Percentiles rank a stretch among this genome's conserved stretches.
phyloP scores from a whole-genome alignment of 257 asterid species.

The Salvia splendens region DNA sequence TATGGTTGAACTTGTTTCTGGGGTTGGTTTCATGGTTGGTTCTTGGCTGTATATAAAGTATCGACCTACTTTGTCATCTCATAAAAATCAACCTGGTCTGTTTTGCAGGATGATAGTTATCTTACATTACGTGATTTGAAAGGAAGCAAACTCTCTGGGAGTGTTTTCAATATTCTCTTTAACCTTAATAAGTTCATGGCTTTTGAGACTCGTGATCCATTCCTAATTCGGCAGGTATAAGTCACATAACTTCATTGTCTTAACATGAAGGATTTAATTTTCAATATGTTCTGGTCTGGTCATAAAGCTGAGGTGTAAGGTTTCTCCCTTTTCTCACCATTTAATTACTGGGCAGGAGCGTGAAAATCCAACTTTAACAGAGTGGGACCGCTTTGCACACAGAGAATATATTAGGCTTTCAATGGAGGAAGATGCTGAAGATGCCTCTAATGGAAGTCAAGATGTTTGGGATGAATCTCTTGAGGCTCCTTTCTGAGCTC shows the following conservation, averaged over 20 bases:
- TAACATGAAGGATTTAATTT: not conserved
- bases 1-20: constrained; percentile 3
- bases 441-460: constrained; percentile 98
- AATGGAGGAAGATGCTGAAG: constrained; percentile 99
- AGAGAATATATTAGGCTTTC: constrained; percentile 98
- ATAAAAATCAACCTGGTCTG: constrained; percentile 30
- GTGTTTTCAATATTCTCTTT: constrained; percentile 89
- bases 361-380: constrained; percentile 96
- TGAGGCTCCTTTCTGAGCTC: constrained; percentile 90
- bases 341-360: constrained; percentile 68
- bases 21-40: not conserved
- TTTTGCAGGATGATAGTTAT: constrained; percentile 82
- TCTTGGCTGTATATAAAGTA: constrained; percentile 6
- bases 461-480: constrained; percentile 99
- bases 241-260: constrained; percentile 19
- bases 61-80: constrained; percentile 19
- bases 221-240: constrained; percentile 93
- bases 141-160: constrained; percentile 88
- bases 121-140: constrained; percentile 77
- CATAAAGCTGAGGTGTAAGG: constrained; percentile 22
- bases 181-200: constrained; percentile 99
- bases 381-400: constrained; percentile 99
- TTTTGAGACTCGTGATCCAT: constrained; percentile 97
- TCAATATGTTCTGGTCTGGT: constrained; percentile 6
- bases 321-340: constrained; percentile 16